Evolutionary conservation across 805 yeast genomes (phyloP), one percentile per base, ranked within the genome.

Genomic region (Candida ipomoeae): DNA sequence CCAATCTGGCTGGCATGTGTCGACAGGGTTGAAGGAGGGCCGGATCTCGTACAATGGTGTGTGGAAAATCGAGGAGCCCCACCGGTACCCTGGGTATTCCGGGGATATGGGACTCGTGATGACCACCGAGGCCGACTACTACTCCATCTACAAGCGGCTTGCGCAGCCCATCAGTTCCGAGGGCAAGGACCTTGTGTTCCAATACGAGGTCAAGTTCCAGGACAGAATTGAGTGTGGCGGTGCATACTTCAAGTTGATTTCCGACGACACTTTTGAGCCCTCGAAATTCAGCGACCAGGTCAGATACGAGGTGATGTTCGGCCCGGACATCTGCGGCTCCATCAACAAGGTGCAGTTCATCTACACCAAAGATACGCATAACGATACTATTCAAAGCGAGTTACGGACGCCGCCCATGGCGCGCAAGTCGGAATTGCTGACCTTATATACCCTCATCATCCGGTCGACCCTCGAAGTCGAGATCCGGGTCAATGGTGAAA

Each of bases 271-370:
- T 40, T 64, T 68, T 21, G 73, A 63, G 1, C 73, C 69, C 34
- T 64, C 67, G 37, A 79, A 80, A 52, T 85, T 89, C 72, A 74
- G 72, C 56, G 78, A 80, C 53, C 82, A 75, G 26, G 78, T 95
- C 3, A 87, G 90, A 2, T 89, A 85, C 69, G 89, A 86, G 66
- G 70, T 91, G 55, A 86, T 91, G 92, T 91, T 91, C 71, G 97
- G 97, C 18, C 97, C 97, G 40, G 97, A 91, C 68, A 82, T 79
- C 65, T 91, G 97, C 70, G 96, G 96, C 2, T 63, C 82, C 48
- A 78, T 85, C 41, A 87, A 89, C 70, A 86, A 83, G 67, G 84
- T 91, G 33, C 96, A 87, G 62, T 81, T 90, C 57, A 87, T 89
- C 49, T 61, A 89, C 52, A 74, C 75, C 59, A 78, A 80, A 64